These are phyloP conservation scores for Sporothrix protearum DNA, from an alignment of 2,329 filamentous ascomycete species.

Conservation along the genomic window DNA sequence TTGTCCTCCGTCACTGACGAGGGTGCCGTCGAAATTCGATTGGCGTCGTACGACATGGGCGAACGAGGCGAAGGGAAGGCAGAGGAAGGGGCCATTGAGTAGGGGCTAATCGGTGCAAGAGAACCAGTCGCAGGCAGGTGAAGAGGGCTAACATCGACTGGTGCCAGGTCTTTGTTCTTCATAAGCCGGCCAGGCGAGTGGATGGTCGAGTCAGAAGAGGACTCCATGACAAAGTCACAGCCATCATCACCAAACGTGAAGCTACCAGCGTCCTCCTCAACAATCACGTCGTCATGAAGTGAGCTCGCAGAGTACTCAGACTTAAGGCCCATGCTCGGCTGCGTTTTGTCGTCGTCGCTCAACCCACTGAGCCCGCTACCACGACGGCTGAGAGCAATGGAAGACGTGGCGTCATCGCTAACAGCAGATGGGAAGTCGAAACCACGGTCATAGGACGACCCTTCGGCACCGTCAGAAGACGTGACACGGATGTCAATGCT, in stretches of 20 bases:
- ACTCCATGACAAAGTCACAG: conserved; percentile 30
- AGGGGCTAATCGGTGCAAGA: conserved; percentile 57
- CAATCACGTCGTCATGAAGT: conserved; percentile 50
- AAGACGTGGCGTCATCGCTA: conserved; percentile 28
- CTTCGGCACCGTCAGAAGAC: conserved; percentile 17
- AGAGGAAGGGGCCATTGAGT: conserved; percentile 61
- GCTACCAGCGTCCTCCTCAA: conserved; percentile 43
- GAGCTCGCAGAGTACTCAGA: conserved; percentile 50
- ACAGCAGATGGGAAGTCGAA: conserved; percentile 16
- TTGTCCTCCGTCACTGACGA: conserved; percentile 71
- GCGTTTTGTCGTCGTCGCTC: conserved; percentile 41
- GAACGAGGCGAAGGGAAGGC: conserved; percentile 64
- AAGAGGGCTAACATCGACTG: conserved; percentile 50
- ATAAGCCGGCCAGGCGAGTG: conserved; percentile 45
- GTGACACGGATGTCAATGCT: conserved; percentile 31
- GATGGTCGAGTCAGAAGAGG: conserved; percentile 42
- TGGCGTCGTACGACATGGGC: conserved; percentile 65
- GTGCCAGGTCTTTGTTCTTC: conserved; percentile 45
- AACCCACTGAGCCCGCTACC: conserved; percentile 47
- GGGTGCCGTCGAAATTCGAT: conserved; percentile 69
- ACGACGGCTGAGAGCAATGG: conserved; percentile 41
- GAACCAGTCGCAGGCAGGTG: conserved; percentile 42
- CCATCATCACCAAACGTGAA: conserved; percentile 34
- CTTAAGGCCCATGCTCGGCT: conserved; percentile 41
- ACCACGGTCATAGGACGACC: not conserved